phyloP scores from a whole-genome alignment of 345 rosid genomes.

The Bruguiera sexangula region DNA sequence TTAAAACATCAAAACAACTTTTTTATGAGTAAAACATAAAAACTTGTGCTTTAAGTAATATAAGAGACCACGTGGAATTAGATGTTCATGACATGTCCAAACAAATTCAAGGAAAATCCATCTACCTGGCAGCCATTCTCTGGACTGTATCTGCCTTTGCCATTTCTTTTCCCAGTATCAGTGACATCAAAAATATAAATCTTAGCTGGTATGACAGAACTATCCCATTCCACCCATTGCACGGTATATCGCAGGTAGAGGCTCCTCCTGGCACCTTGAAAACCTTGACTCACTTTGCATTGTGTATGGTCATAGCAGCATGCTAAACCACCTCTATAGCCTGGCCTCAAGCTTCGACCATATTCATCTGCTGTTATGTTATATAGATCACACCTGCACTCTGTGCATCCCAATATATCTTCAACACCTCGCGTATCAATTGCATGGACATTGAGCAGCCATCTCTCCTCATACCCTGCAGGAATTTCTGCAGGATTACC shows the following conservation, averaged over 20 bases:
- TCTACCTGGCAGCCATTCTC: conserved; percentile 63
- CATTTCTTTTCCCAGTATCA: conserved; percentile 48
- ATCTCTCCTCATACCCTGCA: conserved; percentile 59
- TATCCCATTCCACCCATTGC: conserved; percentile 72
- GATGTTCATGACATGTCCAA: not conserved
- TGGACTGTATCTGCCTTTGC: conserved; percentile 33
- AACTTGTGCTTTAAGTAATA: too few species aligned
- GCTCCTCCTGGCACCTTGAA: conserved; percentile 40
- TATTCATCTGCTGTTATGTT: conserved; percentile 55
- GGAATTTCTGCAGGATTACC: conserved; percentile 63
- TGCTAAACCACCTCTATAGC: conserved; percentile 58
- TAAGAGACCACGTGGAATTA: not conserved
- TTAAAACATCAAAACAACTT: too few species aligned
- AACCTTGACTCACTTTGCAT: conserved; percentile 57
- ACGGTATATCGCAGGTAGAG: conserved; percentile 63
- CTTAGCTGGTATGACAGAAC: conserved; percentile 52
- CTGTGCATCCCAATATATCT: conserved; percentile 71
- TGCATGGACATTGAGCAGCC: conserved; percentile 81
- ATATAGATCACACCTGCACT: conserved; percentile 70
- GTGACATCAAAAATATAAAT: conserved; percentile 73
- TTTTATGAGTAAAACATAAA: too few species aligned
- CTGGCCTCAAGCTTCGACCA: conserved; percentile 48
- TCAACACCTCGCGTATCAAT: conserved; percentile 80
- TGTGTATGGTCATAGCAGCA: conserved; percentile 72
- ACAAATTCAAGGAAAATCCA: not conserved